A percentile compares a stretch with the other conserved stretches of the same genome.
These are phyloP conservation scores for Phytophthora brassicae DNA, from an alignment of 352 stramenopile species.

Conservation along the genomic window DNA sequence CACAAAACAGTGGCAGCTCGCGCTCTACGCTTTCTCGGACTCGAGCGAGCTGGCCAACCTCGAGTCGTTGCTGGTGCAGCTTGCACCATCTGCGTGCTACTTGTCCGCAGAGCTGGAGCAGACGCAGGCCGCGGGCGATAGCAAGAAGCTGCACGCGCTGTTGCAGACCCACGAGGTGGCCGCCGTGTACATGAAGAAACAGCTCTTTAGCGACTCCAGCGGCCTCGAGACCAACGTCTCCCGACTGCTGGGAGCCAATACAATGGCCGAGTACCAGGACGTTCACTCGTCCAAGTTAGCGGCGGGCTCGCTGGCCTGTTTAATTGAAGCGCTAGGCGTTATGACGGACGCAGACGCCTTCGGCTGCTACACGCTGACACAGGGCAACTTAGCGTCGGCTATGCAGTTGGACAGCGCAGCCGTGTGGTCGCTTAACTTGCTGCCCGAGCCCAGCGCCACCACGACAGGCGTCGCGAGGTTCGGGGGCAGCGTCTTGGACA, in stretches of 20 bases:
- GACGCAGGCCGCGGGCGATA: conserved; percentile 64
- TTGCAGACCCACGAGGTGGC: conserved; percentile 66
- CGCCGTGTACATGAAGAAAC: conserved; percentile 70
- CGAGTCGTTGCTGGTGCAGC: conserved; percentile 82
- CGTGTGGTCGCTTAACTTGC: conserved; percentile 91
- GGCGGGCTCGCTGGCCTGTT: conserved; percentile 63
- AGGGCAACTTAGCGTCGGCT: conserved; percentile 76
- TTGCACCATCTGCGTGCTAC: conserved; percentile 76
- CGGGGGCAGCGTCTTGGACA: conserved; percentile 89
- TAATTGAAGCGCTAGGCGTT: conserved; percentile 69
- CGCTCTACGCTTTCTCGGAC: conserved; percentile 82
- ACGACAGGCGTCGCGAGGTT: conserved; percentile 40
- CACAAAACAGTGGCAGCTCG: conserved; percentile 83
- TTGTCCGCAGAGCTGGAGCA: conserved; percentile 60
- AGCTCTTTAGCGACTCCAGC: conserved; percentile 55
- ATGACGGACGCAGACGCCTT: conserved; percentile 72
- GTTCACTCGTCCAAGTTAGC: conserved; percentile 71
- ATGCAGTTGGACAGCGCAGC: conserved; percentile 94
- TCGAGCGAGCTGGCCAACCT: conserved; percentile 83
- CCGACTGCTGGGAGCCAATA: conserved; percentile 54
- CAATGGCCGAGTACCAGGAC: conserved; percentile 63
- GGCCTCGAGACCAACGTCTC: conserved; percentile 66
- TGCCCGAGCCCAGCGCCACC: conserved; percentile 74
- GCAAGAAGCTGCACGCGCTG: conserved; percentile 81
- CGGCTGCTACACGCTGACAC: conserved; percentile 65